These are phyloP conservation scores for Lactarius trivialis DNA, from an alignment of 768 basidiomycete species.

Conservation along the genomic window DNA sequence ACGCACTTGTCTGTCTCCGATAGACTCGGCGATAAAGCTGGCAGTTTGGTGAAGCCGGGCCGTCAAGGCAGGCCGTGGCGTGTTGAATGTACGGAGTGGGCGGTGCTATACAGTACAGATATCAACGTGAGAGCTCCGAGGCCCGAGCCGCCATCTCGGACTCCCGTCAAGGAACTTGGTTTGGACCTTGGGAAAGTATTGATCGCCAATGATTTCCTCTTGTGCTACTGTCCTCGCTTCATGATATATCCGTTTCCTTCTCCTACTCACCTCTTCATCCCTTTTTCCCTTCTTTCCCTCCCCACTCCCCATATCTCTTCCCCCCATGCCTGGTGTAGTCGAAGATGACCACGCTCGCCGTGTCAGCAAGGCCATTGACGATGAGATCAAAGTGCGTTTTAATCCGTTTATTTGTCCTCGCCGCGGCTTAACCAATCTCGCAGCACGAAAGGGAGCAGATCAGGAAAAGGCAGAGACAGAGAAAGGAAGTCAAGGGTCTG, in stretches of 20 bases:
- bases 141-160: neutral
- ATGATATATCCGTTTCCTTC: constrained; percentile 14
- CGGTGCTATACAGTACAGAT: neutral
- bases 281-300: neutral
- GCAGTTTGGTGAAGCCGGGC: neutral
- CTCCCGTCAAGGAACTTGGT: neutral
- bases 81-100: neutral
- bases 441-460: constrained; percentile 42
- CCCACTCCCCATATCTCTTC: neutral
- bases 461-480: constrained; percentile 40
- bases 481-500: constrained; percentile 50
- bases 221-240: constrained; percentile 3
- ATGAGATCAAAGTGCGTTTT: constrained; percentile 45
- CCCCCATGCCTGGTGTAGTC: constrained; percentile 19
- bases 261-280: neutral
- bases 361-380: constrained; percentile 48
- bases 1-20: constrained; percentile 9
- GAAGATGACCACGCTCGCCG: constrained; percentile 41
- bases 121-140: neutral
- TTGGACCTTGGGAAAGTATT: constrained; percentile 20
- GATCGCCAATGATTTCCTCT: constrained; percentile 21
- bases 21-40: constrained; percentile 10
- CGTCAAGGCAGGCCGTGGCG: neutral
- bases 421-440: constrained; percentile 2
- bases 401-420: neutral